Base-by-base conservation (phyloP, 352 stramenopile genomes). In the Pythium dissimile region DNA sequence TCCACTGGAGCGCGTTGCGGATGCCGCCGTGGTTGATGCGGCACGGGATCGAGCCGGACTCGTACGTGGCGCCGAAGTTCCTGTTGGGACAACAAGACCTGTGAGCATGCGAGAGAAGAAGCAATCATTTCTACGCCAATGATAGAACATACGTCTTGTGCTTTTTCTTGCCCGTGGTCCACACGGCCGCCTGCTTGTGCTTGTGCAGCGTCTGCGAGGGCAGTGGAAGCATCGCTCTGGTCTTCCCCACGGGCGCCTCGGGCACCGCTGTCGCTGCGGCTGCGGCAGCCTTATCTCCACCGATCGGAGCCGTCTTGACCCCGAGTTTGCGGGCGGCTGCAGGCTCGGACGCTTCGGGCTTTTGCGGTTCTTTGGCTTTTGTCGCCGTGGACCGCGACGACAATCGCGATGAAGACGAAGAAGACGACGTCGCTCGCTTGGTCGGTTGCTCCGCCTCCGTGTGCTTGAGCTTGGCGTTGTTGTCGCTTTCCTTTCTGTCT, bases 21-120 rank as follows among this genome's bases (percentile, higher is more conserved):
- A 92, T 92, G 46, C 79, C 69, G 12, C 81, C 81, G 50, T 92
- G 81, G 58, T 92, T 89, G 50, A 92, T 92, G 39, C 81, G 79
- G 46, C 79, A 92, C 23, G 81, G 81, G 48, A 92, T 88, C 2
- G 67, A 88, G 8, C 77, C 82, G 1, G 75, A 66, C 37, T 86
- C 75, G 45, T 89, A 92, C 3, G 82, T 72, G 1, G 69, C 76
- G 0, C 77, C 80, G 52, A 92, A 89, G 44, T 85, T 90, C 1
- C 81, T 91, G 53, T 37, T 37, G 15, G 15, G 34, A 23, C 12
- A n/a, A n/a, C 27, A 20, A 24, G 12, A 12, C 15, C 18, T 15
- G 24, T 26, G 32, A 41, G 24, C 15, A 27, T n/a, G 27, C 28
- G n/a, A 9, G 13, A 15, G 8, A 43, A 18, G 2, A 16, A 39